Evolutionary conservation across 768 basidiomycete species (phyloP).

Genomic region (Galerina marginata): DNA sequence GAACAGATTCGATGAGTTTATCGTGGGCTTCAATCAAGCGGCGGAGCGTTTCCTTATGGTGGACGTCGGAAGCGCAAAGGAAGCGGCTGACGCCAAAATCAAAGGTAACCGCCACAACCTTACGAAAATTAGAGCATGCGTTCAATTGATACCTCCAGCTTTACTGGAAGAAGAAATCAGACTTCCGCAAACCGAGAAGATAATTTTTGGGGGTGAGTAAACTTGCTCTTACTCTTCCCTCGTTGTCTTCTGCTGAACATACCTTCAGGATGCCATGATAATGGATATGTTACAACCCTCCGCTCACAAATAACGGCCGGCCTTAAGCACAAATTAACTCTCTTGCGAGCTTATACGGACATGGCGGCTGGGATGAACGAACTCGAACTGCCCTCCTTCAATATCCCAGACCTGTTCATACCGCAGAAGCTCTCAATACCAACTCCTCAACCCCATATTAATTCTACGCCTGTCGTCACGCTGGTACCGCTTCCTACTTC

Average conservation of each 20-base stretch:
- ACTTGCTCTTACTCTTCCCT: constrained; percentile 11
- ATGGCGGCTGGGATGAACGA: constrained; percentile 63
- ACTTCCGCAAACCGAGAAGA: constrained; percentile 65
- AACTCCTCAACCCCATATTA: constrained; percentile 12
- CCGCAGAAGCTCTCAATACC: constrained; percentile 50
- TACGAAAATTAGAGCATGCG: background rate
- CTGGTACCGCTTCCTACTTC: constrained; percentile 15
- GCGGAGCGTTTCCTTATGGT: constrained; percentile 69
- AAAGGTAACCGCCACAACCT: constrained; percentile 55
- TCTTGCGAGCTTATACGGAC: constrained; percentile 67
- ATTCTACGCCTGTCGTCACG: constrained; percentile 11
- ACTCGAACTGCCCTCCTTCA: constrained; percentile 59
- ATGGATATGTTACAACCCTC: constrained; percentile 69
- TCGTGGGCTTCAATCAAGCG: constrained; percentile 74
- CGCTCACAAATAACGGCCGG: constrained; percentile 70
- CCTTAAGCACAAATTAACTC: constrained; percentile 64
- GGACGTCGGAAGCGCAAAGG: constrained; percentile 74
- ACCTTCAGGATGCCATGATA: constrained; percentile 68
- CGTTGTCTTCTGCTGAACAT: constrained; percentile 10
- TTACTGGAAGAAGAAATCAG: constrained; percentile 66
- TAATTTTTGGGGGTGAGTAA: constrained; percentile 67
- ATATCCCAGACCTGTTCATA: constrained; percentile 65
- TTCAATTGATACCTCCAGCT: constrained; percentile 33
- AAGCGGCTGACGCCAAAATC: constrained; percentile 78
- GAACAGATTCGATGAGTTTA: constrained; percentile 63